Evolutionary conservation across 208 protist species (phyloP), one percentile per base, ranked within the genome.

Genomic region (Wallacemonas sp.): DNA sequence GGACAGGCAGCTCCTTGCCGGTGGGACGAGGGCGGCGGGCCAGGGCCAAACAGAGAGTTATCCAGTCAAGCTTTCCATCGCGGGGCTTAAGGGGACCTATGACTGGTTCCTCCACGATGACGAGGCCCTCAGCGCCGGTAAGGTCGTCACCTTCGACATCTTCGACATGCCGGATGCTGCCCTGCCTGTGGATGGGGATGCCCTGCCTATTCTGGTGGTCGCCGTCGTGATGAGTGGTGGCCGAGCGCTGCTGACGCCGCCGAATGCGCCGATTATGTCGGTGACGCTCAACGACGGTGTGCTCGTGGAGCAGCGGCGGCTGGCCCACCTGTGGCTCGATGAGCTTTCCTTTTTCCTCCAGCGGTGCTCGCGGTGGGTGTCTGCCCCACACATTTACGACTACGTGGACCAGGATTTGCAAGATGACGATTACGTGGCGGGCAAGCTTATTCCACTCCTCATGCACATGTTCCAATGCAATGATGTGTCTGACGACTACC

Each of bases 101-200:
- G 93, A 97, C 66, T 95, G 87, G 86, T 93, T 97, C 51, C 66
- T 92, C 53, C 93, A 97, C 66, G 93, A 97, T 58, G 88, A 93
- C 39, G 89, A 96, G 76, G 53, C 76, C 11, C 64, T 62, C 33
- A 68, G 80, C 39, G 61, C 61, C 41, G 77, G 79, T 21, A 87
- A 79, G 49, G 77, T 96, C 28, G 80, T 75, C 21, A 61, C 72
- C 19, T 65, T 96, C 0, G 77, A 96, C 51, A 46, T 96, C 24
- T 96, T 96, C 49, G 30, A 77, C 41, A 94, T 83, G 1, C 88
- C 89, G 4, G 84, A 92, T 38, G 85, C 94, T 39, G 86, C 84
- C 19, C 76, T 97, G 11, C 93, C 93, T 3, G 70, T 71, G 6
- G 90, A 96, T 49, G 58, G 62, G 31, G 61, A 73, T 0, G 58